Evolutionary conservation across 129 eudicot genomes (phyloP).

Genomic region (Flaveria sonorensis): DNA sequence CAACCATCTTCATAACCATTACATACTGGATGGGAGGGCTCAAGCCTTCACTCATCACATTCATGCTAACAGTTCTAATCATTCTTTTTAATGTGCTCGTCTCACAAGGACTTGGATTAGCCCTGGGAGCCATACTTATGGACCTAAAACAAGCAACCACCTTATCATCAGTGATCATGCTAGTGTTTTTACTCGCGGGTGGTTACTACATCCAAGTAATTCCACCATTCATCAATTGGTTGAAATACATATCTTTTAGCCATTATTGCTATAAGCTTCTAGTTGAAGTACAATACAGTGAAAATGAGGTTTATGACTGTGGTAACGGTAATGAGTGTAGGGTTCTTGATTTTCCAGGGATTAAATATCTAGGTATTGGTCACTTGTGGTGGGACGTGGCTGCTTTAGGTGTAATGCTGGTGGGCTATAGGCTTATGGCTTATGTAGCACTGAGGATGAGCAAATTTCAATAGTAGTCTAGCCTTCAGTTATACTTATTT

Average conservation of each 20-base stretch:
- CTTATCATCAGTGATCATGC: conserved; percentile 79
- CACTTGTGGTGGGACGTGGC: conserved; percentile 66
- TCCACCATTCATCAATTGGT: conserved; percentile 71
- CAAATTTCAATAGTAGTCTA: conserved; percentile 41
- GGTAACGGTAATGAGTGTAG: conserved; percentile 48
- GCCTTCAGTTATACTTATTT: neutral
- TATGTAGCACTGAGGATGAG: conserved; percentile 75
- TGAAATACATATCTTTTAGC: conserved; percentile 78
- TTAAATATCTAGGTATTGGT: conserved; percentile 57
- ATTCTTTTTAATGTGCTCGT: conserved; percentile 88
- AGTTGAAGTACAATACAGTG: conserved; percentile 68
- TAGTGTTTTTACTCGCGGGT: conserved; percentile 79
- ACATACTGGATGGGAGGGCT: conserved; percentile 97
- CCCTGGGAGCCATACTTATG: conserved; percentile 88
- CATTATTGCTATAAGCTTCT: conserved; percentile 86
- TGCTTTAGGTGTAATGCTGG: conserved; percentile 73
- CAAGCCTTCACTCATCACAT: conserved; percentile 65
- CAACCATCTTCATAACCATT: conserved; percentile 64
- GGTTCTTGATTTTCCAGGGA: conserved; percentile 70
- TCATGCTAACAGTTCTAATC: conserved; percentile 62
- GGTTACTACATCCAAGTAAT: conserved; percentile 91
- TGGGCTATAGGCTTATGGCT: conserved; percentile 83
- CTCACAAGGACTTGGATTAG: conserved; percentile 92
- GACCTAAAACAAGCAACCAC: conserved; percentile 87
- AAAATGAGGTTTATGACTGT: conserved; percentile 70